Evolutionary conservation across 257 asterid genomes (phyloP).

Genomic region (Solanum pimpinellifolium): DNA sequence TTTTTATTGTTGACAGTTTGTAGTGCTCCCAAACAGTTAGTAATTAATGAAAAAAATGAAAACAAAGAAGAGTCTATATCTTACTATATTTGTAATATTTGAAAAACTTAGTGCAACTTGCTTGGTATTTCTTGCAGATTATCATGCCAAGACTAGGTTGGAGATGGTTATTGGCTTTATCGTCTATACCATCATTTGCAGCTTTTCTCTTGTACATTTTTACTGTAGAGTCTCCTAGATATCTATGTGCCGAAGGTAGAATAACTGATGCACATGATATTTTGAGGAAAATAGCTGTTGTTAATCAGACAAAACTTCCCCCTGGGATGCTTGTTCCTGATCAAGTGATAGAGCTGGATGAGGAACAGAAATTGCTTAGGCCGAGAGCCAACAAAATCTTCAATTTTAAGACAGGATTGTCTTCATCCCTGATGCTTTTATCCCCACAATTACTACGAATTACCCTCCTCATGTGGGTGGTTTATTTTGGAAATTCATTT

Average conservation of each 20-base stretch:
- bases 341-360: conserved; percentile 11
- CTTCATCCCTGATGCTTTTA: conserved; percentile 33
- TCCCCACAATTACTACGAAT: conserved; percentile 38
- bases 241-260: conserved; percentile 33
- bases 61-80: neutral
- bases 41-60: neutral
- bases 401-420: conserved; percentile 18
- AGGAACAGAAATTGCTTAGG: conserved; percentile 23
- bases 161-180: conserved; percentile 74
- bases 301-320: conserved; percentile 44
- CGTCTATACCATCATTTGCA: conserved; percentile 51
- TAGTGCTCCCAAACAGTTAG: neutral
- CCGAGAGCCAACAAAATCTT: neutral
- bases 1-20: neutral
- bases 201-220: conserved; percentile 42
- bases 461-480: conserved; percentile 53
- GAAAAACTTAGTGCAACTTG: neutral
- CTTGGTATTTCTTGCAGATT: conserved; percentile 19
- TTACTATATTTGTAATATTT: neutral
- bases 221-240: conserved; percentile 64
- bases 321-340: conserved; percentile 47
- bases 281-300: conserved; percentile 35
- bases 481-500: conserved; percentile 65
- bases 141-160: conserved; percentile 60
- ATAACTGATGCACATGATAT: conserved; percentile 36